These are phyloP conservation scores for Cucurbita argyrosperma DNA, from an alignment of 306 rosid genomes.

Conservation along the genomic window DNA sequence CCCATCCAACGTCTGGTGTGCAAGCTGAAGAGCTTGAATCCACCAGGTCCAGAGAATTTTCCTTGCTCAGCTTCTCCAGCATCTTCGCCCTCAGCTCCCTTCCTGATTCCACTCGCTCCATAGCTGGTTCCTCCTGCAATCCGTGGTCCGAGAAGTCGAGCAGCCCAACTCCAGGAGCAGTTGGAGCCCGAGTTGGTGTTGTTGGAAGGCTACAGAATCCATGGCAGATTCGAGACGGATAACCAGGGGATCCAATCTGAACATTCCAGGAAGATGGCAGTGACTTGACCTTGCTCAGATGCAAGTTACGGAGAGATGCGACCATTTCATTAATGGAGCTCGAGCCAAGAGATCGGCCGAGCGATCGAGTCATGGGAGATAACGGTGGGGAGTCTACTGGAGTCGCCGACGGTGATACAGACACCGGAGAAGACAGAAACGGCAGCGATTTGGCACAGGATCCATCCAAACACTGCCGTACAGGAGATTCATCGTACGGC, in stretches of 20 bases:
- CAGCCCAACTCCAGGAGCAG: slow-evolving; percentile 22
- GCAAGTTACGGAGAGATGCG: slow-evolving; percentile 52
- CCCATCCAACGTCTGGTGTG: slow-evolving; percentile 77
- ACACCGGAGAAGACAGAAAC: slow-evolving; percentile 31
- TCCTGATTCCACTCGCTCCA: slow-evolving; percentile 95
- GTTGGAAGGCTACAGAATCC: slow-evolving; percentile 59
- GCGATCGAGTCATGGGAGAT: slow-evolving; percentile 42
- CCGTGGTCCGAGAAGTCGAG: slow-evolving; percentile 37
- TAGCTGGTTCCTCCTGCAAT: slow-evolving; percentile 57
- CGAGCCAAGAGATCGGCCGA: slow-evolving; percentile 48
- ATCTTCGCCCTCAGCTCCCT: slow-evolving; percentile 59
- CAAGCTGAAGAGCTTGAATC: slow-evolving; percentile 4
- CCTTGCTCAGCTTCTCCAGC: slow-evolving; percentile 73
- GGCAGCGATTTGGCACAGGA: slow-evolving; percentile 19
- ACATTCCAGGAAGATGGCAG: slow-evolving; percentile 35
- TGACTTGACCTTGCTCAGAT: slow-evolving; percentile 54
- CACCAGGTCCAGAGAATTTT: slow-evolving; percentile 39
- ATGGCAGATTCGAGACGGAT: slow-evolving; percentile 60
- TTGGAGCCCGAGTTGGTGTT: slow-evolving; percentile 50
- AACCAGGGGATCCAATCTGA: slow-evolving; percentile 36
- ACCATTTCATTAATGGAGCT: slow-evolving; percentile 44
- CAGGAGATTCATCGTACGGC: slow-evolving; percentile 61
- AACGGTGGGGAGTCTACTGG: slow-evolving; percentile 61
- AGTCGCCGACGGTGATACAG: slow-evolving; percentile 37
- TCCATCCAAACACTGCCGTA: slow-evolving; percentile 30